Percentiles rank a stretch among this genome's conserved stretches.
phyloP scores from a whole-genome alignment of 2,329 filamentous ascomycete species.

The Pyrenochaeta sp. region DNA sequence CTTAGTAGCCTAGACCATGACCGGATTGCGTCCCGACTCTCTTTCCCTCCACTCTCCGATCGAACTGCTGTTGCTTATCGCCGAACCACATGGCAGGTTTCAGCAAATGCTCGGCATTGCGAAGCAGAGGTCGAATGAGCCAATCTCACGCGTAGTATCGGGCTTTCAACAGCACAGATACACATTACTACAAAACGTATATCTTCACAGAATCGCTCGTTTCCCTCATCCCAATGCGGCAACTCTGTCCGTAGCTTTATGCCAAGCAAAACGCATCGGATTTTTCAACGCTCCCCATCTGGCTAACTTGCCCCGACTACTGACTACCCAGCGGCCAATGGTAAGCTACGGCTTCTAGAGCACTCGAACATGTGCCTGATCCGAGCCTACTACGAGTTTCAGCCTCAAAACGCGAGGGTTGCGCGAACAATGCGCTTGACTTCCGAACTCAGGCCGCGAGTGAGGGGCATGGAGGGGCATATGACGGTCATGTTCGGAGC shows the following conservation, averaged over 20 bases:
- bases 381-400: constrained; percentile 35
- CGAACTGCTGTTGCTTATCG: no score
- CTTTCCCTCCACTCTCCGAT: no score
- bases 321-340: constrained; percentile 16
- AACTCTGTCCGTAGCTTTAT: constrained; percentile 25
- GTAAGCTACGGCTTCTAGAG: constrained; percentile 10
- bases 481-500: constrained; percentile 25
- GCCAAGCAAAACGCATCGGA: constrained; percentile 9
- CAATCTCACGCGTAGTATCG: no score
- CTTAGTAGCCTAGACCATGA: neutral
- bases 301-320: constrained; percentile 28
- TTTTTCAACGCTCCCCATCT: constrained; percentile 21
- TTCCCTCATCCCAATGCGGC: constrained; percentile 24
- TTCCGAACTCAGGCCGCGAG: constrained; percentile 30
- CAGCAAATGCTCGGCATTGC: no score
- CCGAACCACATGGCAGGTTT: neutral
- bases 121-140: no score
- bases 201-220: constrained; percentile 10
- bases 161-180: neutral
- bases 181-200: constrained; percentile 13
- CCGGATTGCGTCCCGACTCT: neutral
- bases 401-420: constrained; percentile 36
- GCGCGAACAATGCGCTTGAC: constrained; percentile 20
- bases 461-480: constrained; percentile 41
- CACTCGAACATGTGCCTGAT: constrained; percentile 4